Conservation (phyloP, 495 filamentous ascomycete species). For the Evernia prunastri region DNA sequence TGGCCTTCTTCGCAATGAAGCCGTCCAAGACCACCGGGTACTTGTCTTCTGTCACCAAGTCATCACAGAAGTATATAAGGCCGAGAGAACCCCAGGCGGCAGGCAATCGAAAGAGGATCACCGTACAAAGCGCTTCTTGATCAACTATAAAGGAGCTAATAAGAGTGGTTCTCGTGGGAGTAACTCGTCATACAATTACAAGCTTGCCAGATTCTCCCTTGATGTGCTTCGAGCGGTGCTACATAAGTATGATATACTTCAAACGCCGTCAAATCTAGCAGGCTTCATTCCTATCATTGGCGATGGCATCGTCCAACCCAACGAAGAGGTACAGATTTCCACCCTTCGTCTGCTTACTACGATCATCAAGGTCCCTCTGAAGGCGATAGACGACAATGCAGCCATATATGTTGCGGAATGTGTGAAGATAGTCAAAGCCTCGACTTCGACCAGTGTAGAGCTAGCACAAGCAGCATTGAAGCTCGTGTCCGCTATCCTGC, state of each 20-base stretch:
- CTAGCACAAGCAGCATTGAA: slow-evolving; percentile 81
- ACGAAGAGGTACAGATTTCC: slow-evolving; percentile 86
- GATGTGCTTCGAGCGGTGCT: slow-evolving; percentile 76
- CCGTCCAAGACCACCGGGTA: slow-evolving; percentile 65
- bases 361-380: slow-evolving; percentile 76
- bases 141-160: slow-evolving; percentile 64
- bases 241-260: slow-evolving; percentile 71
- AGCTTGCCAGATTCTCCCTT: slow-evolving; percentile 77
- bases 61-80: slow-evolving; percentile 74
- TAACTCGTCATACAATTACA: slow-evolving; percentile 71
- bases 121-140: slow-evolving; percentile 63
- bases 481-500: slow-evolving; percentile 73
- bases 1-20: slow-evolving; percentile 73
- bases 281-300: slow-evolving; percentile 86
- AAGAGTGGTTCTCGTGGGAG: slow-evolving; percentile 58
- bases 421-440: slow-evolving; percentile 69
- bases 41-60: slow-evolving; percentile 92
- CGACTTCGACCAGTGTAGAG: slow-evolving; percentile 70
- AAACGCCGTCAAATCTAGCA: slow-evolving; percentile 67
- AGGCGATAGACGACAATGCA: slow-evolving; percentile 59
- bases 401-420: slow-evolving; percentile 76
- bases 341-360: slow-evolving; percentile 75
- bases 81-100: slow-evolving; percentile 35
- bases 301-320: slow-evolving; percentile 69
- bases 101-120: slow-evolving; percentile 46